phyloP scores from a whole-genome alignment of 179 eudicot species.

The Silene coronaria region DNA sequence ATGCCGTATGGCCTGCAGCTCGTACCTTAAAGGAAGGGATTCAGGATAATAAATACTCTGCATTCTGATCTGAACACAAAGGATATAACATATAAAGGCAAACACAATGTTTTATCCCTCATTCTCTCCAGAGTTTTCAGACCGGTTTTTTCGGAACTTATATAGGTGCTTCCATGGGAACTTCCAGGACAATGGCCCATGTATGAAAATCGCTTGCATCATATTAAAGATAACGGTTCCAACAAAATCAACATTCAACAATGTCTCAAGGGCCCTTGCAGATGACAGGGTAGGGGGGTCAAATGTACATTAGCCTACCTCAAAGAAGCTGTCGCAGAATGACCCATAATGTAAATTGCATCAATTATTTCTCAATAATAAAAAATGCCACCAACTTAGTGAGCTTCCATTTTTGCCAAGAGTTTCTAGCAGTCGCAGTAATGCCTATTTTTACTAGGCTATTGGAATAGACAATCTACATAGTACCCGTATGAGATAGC shows the following conservation, averaged over 20 bases:
- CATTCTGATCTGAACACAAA: background rate
- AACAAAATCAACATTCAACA: background rate
- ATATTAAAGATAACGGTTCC: background rate
- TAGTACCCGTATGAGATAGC: background rate
- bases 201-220: background rate
- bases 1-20: conserved; percentile 56
- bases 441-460: background rate
- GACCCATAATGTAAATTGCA: background rate
- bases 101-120: background rate
- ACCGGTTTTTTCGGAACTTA: background rate
- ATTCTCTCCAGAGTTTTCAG: background rate
- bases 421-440: background rate
- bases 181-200: background rate
- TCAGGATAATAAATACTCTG: background rate
- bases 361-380: background rate
- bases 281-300: background rate
- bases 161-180: background rate
- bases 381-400: too few relatives aligned
- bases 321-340: background rate
- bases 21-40: conserved; percentile 41
- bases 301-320: background rate
- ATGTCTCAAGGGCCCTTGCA: background rate
- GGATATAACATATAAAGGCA: background rate
- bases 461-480: background rate
- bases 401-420: too few relatives aligned